Conservation (phyloP, 306 rosid species). For the Notholithocarpus densiflorus region DNA sequence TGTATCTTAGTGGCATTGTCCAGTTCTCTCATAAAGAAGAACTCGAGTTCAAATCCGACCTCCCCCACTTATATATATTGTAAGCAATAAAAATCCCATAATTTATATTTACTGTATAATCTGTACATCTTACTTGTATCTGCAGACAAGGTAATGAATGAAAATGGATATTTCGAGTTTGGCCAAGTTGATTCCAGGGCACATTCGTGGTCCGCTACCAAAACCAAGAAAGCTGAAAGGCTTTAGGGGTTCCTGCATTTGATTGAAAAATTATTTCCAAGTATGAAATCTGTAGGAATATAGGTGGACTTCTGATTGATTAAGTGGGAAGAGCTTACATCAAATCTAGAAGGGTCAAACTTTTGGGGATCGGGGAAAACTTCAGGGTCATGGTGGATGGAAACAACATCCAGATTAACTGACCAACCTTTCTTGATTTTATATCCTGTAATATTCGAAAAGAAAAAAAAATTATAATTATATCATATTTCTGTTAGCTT, state of each 20-base stretch:
- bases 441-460: constrained; percentile 43
- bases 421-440: constrained; percentile 85
- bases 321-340: constrained; percentile 35
- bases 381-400: constrained; percentile 71
- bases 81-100: too few species aligned
- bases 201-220: constrained; percentile 90
- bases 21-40: too few species aligned
- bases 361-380: constrained; percentile 60
- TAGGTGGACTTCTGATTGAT: not conserved
- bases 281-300: not conserved
- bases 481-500: not conserved
- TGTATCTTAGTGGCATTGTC: too few species aligned
- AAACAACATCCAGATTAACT: constrained; percentile 74
- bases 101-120: not conserved
- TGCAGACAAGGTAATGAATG: constrained; percentile 71
- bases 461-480: not conserved
- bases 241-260: constrained; percentile 58
- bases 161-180: constrained; percentile 76
- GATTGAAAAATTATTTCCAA: not conserved
- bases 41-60: too few species aligned
- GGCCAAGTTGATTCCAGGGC: constrained; percentile 88
- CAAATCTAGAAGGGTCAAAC: constrained; percentile 82
- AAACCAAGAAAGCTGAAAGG: constrained; percentile 81
- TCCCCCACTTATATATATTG: too few species aligned
- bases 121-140: constrained; percentile 57